Base-by-base conservation (phyloP, 2,329 filamentous ascomycete species). In the Fusarium kyushuense region DNA sequence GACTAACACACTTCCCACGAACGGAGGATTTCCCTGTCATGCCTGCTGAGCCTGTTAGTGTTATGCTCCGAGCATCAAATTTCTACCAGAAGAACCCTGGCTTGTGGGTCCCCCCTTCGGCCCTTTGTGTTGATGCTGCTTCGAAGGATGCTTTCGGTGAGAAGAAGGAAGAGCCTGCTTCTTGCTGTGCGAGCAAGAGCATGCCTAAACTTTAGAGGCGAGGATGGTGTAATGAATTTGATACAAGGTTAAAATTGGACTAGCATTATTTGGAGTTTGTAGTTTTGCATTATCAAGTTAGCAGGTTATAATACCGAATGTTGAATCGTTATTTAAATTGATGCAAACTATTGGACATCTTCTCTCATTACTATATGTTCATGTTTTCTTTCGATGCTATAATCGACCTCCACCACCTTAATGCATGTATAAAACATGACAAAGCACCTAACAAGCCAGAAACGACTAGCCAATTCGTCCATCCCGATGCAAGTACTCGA, bases 11-110 rank as follows among this genome's bases (percentile, higher is more conserved):
- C 78, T 95, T 97, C 84, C 94, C 94, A 0, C 83, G 92, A 0
- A 94, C 94, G 0, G 94, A 97, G 77, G 94, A 97, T 78, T 97
- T 93, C 82, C 94, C 94, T 36, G 84, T 97, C 72, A 97, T 97
- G 94, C 93, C 93, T 0, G 92, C 88, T 3, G 92, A 94, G 83
- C 92, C 92, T 1, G 94, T 97, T 85, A 92, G 89, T 9, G 82
- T 97, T 71, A 85, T 96, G 57, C 83, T 96, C 42, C 83, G 92
- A 35, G 93, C 93, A 9, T 83, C 93, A 49, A 91, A 96, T 81
- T 96, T 96, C 85, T 97, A 96, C 80, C 81, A 85, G 32, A 86
- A 87, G 73, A 96, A 96, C 76, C 93, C 93, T 4, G 91, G 88
- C 53, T 81, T 96, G 75, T 92, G 96, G 79, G 91, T 96, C 25